Evolutionary conservation across 495 filamentous ascomycete genomes (phyloP), one percentile per base, ranked within the genome.

Genomic region (Neurospora sp.): DNA sequence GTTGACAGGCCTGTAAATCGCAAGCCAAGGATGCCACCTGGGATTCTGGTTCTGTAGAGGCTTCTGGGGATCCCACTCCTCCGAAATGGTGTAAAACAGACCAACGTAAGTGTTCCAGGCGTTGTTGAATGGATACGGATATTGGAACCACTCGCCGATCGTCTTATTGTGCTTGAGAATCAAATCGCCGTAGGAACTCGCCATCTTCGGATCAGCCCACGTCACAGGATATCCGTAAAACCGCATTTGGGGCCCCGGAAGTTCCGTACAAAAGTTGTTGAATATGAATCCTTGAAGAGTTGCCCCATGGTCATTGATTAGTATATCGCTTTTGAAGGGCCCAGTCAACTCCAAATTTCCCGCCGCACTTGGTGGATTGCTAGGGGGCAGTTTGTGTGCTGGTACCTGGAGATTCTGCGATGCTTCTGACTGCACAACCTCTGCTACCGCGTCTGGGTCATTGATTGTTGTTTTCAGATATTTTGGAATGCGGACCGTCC

Each of bases 71-170:
- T 82, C 76, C 82, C 81, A 85, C 1, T 77, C 80, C 11, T 77
- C 78, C 2, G 78, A 73, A 48, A 82, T 78, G n/a, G 82, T 86
- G 70, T 85, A 85, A 75, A 86, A 86, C 22, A 86, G 77, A 1
- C 83, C 84, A 3, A 78, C 53, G 72, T 81, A 85, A 3, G 81
- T 83, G 48, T 84, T 83, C 11, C 71, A 80, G 3, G 31, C 3
- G 2, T 16, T 35, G n/a, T 39, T 69, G 22, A 82, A 81, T 5
- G 27, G 22, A 12, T 69, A 76, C 6, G 74, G 35, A 7, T 73
- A 79, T 0, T 71, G 68, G 7, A 82, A 74, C 84, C 84, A 86
- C 27, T 80, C 76, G 4, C 69, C 71, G 69, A 84, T 80, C n/a
- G 73, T 77, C 18, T 78, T 74, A 39, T 74, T 83, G 8, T 75